phyloP scores from a whole-genome alignment of 2,329 filamentous ascomycete genomes.

The Alternaria hordeiaustralica region DNA sequence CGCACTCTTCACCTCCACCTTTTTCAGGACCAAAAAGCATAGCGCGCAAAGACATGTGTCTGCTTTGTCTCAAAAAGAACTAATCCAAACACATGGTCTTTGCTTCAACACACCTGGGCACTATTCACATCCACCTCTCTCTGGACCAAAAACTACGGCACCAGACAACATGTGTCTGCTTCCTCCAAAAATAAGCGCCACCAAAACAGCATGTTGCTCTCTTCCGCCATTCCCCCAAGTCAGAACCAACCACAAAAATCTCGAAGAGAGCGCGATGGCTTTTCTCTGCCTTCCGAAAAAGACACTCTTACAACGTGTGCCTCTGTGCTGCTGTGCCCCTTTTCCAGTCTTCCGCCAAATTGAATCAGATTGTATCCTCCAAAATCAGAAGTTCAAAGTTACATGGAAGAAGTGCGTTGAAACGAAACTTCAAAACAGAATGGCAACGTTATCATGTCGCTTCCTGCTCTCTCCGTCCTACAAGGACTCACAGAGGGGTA shows the following conservation, averaged over 20 bases:
- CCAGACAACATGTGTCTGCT: too few species aligned
- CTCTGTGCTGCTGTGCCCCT: background rate
- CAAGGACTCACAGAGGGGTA: background rate
- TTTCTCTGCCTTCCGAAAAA: background rate
- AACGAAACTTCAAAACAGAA: background rate
- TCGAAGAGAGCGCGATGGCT: background rate
- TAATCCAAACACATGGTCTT: background rate
- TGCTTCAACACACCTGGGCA: background rate
- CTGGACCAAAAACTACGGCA: too few species aligned
- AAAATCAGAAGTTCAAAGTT: background rate
- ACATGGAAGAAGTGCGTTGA: background rate
- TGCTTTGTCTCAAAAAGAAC: background rate
- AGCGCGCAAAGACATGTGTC: background rate
- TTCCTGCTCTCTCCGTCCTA: background rate
- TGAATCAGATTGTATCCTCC: background rate
- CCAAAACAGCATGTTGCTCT: background rate
- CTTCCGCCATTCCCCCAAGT: background rate
- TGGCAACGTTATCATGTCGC: too few species aligned
- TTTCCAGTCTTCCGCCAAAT: background rate
- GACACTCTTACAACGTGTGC: rapidly evolving
- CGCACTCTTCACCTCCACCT: background rate
- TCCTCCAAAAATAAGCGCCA: too few species aligned
- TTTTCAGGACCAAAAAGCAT: background rate
- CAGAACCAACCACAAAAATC: background rate
- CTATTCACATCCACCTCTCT: background rate